These are phyloP conservation scores for Gnomoniopsis sp. DNA, from an alignment of 2,329 filamentous ascomycete genomes.

Conservation along the genomic window DNA sequence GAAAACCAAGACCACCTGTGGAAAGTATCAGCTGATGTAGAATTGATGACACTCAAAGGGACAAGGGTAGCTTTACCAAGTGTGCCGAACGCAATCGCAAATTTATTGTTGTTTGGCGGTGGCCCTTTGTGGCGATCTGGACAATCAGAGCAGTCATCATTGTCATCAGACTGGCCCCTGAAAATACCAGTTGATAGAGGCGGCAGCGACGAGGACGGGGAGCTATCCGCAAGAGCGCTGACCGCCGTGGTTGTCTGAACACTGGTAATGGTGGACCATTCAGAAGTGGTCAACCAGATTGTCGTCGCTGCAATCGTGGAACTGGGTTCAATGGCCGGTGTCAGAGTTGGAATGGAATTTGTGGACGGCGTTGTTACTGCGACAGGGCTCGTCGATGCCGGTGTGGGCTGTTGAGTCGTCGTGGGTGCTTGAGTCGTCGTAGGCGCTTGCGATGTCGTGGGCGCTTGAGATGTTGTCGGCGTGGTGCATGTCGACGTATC, in stretches of 20 bases:
- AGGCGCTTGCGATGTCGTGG: background rate
- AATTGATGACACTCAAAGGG: fast-evolving
- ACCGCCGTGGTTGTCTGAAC: background rate
- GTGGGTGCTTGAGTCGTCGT: too few species aligned
- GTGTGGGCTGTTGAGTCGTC: too few species aligned
- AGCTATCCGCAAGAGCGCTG: background rate
- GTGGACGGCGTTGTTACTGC: background rate
- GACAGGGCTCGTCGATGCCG: background rate
- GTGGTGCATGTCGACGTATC: background rate
- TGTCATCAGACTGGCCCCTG: background rate
- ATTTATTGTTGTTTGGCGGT: constrained; percentile 5
- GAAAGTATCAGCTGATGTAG: background rate
- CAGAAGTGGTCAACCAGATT: background rate
- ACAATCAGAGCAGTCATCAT: background rate
- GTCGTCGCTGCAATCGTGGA: background rate
- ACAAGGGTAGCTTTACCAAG: background rate
- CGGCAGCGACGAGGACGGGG: background rate
- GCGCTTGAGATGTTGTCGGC: background rate
- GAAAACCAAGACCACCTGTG: constrained; percentile 9
- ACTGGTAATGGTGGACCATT: background rate
- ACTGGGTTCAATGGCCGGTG: background rate
- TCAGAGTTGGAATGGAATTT: background rate
- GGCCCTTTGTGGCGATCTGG: background rate
- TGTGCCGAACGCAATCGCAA: constrained; percentile 13
- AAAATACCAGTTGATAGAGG: background rate